Evolutionary conservation across 2,329 filamentous ascomycete species (phyloP).

Genomic region (Diaporthe helianthi): DNA sequence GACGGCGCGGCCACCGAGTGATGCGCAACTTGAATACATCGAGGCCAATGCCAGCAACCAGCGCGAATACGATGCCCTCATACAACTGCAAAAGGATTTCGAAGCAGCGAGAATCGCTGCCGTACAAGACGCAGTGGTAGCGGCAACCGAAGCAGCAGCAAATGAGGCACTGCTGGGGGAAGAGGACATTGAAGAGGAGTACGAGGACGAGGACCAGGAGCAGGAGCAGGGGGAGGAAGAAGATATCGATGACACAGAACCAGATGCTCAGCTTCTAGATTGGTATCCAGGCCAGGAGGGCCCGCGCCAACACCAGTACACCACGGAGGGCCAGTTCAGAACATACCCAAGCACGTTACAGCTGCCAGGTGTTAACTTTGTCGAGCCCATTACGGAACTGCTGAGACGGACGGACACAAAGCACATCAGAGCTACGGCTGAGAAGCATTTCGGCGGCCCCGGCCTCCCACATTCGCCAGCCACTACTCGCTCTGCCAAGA

Average conservation of each 20-base stretch:
- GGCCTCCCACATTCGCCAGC: constrained; percentile 79
- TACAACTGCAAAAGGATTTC: constrained; percentile 64
- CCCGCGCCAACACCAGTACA: constrained; percentile 75
- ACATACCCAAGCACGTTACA: constrained; percentile 76
- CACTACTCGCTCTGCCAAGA: constrained; percentile 66
- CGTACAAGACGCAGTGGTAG: constrained; percentile 41
- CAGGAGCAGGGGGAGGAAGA: constrained; percentile 48
- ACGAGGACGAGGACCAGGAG: constrained; percentile 43
- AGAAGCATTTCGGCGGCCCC: constrained; percentile 76
- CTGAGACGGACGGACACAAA: constrained; percentile 73
- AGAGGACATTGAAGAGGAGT: constrained; percentile 46
- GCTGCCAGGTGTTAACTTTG: constrained; percentile 74
- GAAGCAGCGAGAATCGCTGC: constrained; percentile 50
- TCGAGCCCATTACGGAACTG: constrained; percentile 72
- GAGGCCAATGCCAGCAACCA: constrained; percentile 58
- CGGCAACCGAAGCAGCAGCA: constrained; percentile 36
- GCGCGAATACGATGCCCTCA: constrained; percentile 62
- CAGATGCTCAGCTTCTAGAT: constrained; percentile 41
- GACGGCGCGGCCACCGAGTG: constrained; percentile 40
- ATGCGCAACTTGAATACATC: constrained; percentile 51
- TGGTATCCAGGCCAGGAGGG: constrained; percentile 38
- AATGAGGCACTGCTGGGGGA: constrained; percentile 41
- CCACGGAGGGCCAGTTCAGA: constrained; percentile 74
- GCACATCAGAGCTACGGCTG: constrained; percentile 77
- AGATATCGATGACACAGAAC: constrained; percentile 43